Conservation (phyloP, 768 basidiomycete genomes). For the Mrakia frigida region DNA sequence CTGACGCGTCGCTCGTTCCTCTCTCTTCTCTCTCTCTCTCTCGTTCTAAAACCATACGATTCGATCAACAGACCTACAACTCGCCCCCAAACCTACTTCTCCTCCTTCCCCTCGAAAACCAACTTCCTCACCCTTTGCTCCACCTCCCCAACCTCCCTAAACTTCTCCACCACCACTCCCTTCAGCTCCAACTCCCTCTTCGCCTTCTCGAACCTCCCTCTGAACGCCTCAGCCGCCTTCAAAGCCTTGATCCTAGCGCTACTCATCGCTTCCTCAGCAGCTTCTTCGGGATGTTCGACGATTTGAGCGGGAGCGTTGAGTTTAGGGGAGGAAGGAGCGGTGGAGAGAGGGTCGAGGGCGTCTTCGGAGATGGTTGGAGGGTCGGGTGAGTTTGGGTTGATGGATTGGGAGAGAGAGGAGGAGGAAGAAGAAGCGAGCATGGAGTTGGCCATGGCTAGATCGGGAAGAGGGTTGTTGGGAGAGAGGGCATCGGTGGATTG, state of each 20-base stretch:
- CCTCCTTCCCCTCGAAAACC: slow-evolving; percentile 4
- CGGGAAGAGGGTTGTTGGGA: slow-evolving; percentile 15
- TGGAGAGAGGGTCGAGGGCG: slow-evolving; percentile 5
- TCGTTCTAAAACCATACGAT: too few species aligned
- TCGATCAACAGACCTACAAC: too few species aligned
- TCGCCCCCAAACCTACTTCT: slow-evolving; percentile 10
- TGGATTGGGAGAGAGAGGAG: neutral
- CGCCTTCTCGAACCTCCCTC: slow-evolving; percentile 17
- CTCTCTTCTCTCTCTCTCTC: too few species aligned
- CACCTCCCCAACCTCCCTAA: slow-evolving; percentile 22
- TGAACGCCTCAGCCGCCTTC: slow-evolving; percentile 26
- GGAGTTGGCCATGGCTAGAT: slow-evolving; percentile 14
- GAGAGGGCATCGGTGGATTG: slow-evolving; percentile 15
- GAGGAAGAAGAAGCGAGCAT: neutral
- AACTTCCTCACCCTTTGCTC: slow-evolving; percentile 3
- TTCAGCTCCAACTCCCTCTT: slow-evolving; percentile 7
- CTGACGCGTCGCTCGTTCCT: too few species aligned
- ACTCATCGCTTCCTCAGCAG: slow-evolving; percentile 25
- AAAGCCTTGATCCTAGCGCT: slow-evolving; percentile 21
- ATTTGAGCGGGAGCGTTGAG: slow-evolving; percentile 15
- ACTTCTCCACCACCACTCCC: slow-evolving; percentile 29
- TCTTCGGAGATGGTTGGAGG: slow-evolving; percentile 19
- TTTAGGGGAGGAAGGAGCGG: slow-evolving; percentile 20
- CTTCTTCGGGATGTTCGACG: slow-evolving; percentile 10
- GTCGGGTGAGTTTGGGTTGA: neutral